A percentile compares a stretch with the other conserved stretches of the same genome.
phyloP scores from a whole-genome alignment of 768 basidiomycete genomes.

The Termitomyces sp. region DNA sequence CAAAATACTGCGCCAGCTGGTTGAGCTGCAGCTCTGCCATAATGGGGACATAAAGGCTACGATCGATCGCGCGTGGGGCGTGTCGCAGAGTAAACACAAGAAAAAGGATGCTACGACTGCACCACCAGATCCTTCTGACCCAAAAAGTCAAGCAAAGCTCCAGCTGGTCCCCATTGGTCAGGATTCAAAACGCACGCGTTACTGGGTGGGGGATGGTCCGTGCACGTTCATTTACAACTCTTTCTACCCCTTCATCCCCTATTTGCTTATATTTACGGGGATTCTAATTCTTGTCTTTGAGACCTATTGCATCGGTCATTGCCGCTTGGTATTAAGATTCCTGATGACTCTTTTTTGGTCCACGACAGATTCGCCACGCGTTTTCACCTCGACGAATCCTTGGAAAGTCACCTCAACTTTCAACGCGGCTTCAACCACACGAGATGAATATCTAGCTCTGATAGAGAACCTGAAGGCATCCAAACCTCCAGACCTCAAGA shows the following conservation, averaged over 20 bases:
- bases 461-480: slow-evolving; percentile 60
- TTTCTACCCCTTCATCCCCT: slow-evolving; percentile 32
- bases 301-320: slow-evolving; percentile 38
- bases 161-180: slow-evolving; percentile 74
- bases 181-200: slow-evolving; percentile 73
- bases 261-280: slow-evolving; percentile 76
- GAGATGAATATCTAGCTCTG: slow-evolving; percentile 67
- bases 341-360: slow-evolving; percentile 27
- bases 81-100: slow-evolving; percentile 81
- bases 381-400: slow-evolving; percentile 84
- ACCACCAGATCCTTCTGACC: slow-evolving; percentile 57
- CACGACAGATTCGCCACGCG: slow-evolving; percentile 73
- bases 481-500: slow-evolving; percentile 44
- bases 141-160: slow-evolving; percentile 64
- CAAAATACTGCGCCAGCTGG: slow-evolving; percentile 78
- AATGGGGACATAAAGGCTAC: slow-evolving; percentile 63
- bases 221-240: slow-evolving; percentile 38
- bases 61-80: slow-evolving; percentile 87
- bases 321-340: slow-evolving; percentile 29
- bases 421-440: slow-evolving; percentile 65
- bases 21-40: slow-evolving; percentile 79
- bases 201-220: slow-evolving; percentile 89
- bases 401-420: slow-evolving; percentile 87
- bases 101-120: slow-evolving; percentile 63
- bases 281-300: slow-evolving; percentile 43